Evolutionary conservation across 140 eudicot species (phyloP), one percentile per base, ranked within the genome.

Genomic region (Cichorium intybus): DNA sequence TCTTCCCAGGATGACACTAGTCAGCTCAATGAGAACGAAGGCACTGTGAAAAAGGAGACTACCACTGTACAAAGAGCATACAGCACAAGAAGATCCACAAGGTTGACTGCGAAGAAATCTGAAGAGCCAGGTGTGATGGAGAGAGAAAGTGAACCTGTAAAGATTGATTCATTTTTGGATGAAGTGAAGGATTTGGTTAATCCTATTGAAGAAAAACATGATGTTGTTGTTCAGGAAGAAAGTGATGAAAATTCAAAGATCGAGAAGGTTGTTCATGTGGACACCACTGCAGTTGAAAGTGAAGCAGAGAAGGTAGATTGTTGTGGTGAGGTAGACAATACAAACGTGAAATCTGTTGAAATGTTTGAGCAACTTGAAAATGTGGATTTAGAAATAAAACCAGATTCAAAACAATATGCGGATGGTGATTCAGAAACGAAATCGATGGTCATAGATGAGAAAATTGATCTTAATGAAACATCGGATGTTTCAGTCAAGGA

Each of bases 61-160:
- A 39, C 66, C 35, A 11, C 63, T n/a, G 70, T 67, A 43, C 74
- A 61, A 60, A 66, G 57, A 54, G 78, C 64, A 17, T 74, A 62
- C 74, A 60, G 78, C 74, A 80, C 97, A 21, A 71, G 97, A 62
- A 26, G 91, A 34, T 89, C 97, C 11, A 64, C 78, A 33, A 82
- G 97, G 83, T 68, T 89, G 69, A 48, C 76, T 14, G 81, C 65
- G 48, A 82, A 80, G 71, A 53, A 34, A 58, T 17, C 21, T 27
- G 28, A 5, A n/a, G 66, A 50, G 22, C 7, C 46, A 15, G 41
- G 28, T 53, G 65, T 28, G 15, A 45, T 51, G 11, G 81, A 54
- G 56, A 61, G 60, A 14, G 82, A 68, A 41, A 7, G 48, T 24
- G 55, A 61, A 34, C 46, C 68, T 0, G 29, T 69, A 29, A 78